Base-by-base conservation (phyloP, 2,329 filamentous ascomycete species). In the Dactylellina parvicollis region DNA sequence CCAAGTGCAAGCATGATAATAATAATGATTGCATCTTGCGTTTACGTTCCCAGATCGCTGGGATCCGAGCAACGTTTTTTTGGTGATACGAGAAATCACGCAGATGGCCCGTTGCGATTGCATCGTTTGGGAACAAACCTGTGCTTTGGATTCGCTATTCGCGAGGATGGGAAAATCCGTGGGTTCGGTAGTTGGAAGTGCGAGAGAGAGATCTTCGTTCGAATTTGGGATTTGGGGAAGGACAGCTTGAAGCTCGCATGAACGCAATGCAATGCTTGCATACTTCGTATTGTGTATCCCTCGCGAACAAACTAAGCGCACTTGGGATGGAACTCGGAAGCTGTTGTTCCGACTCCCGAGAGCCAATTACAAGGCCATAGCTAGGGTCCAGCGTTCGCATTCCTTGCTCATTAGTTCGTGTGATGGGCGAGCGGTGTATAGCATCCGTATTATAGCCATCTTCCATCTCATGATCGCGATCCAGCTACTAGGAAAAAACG, bases 11-110 rank as follows among this genome's bases (percentile, higher is more conserved):
- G 38, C n/a, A 32, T 12, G 10, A 12, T 26, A n/a, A 16, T 9
- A 18, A 24, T 49, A 4, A 9, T 26, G 49, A n/a, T 10, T 34
- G 18, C 5, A 7, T 44, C 34, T 22, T 57, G 55, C 55, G 55
- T 28, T 34, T 59, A 40, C 55, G 55, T 59, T 46, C 47, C 55
- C 55, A 59, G 26, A 59, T 14, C 16, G 55, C 55, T 59, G 55
- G 55, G 42, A 59, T 32, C 22, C 34, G 22, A 32, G 5, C 30
- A 32, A 55, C 50, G 50, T 55, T 18, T 38, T 4, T 32, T 5
- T 12, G 50, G 50, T 55, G 52, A 24, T 42, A 38, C 22, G 22
- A 42, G n/a, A 36, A n/a, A 7, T n/a, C 20, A 36, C 28, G n/a
- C 30, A 54, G 49, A 34, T 16, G 5, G 44, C 40, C 9, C 20